A percentile compares a stretch with the other conserved stretches of the same genome.
These are phyloP conservation scores for Russula vinacea DNA, from an alignment of 768 basidiomycete species.

Conservation along the genomic window DNA sequence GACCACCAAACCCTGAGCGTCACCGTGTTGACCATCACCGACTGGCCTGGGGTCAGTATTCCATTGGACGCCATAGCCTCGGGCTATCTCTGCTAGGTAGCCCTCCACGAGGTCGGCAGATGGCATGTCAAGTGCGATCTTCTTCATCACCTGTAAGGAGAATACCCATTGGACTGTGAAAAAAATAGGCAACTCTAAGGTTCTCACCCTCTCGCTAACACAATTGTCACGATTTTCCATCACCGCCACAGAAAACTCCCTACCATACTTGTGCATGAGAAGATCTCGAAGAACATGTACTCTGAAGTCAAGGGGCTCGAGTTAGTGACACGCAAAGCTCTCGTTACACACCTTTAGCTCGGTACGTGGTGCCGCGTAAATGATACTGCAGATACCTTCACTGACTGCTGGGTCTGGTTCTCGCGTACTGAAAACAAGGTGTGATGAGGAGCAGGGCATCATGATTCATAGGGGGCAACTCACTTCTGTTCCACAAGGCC, in stretches of 20 bases:
- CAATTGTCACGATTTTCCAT: constrained; percentile 81
- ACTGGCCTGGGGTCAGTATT: constrained; percentile 38
- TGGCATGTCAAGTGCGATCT: constrained; percentile 69
- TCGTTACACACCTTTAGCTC: constrained; percentile 71
- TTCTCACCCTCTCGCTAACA: constrained; percentile 78
- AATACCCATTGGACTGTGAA: not conserved
- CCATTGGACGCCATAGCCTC: constrained; percentile 79
- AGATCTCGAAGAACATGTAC: constrained; percentile 87
- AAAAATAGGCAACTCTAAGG: not conserved
- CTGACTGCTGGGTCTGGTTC: constrained; percentile 84
- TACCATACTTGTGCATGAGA: constrained; percentile 93
- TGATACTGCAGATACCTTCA: constrained; percentile 85
- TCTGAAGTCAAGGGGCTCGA: constrained; percentile 46
- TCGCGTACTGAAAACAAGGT: constrained; percentile 47
- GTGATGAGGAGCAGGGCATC: not conserved
- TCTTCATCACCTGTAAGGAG: constrained; percentile 61
- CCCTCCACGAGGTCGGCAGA: constrained; percentile 74
- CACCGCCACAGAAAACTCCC: constrained; percentile 80
- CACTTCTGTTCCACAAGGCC: constrained; percentile 87
- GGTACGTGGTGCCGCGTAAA: constrained; percentile 88
- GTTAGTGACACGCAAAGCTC: not conserved
- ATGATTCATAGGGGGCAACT: constrained; percentile 32
- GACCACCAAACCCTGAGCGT: constrained; percentile 41
- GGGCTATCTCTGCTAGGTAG: constrained; percentile 86
- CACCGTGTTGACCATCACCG: constrained; percentile 33